Evolutionary conservation across 2,329 filamentous ascomycete genomes (phyloP).

Genomic region (Verticillium isaacii): DNA sequence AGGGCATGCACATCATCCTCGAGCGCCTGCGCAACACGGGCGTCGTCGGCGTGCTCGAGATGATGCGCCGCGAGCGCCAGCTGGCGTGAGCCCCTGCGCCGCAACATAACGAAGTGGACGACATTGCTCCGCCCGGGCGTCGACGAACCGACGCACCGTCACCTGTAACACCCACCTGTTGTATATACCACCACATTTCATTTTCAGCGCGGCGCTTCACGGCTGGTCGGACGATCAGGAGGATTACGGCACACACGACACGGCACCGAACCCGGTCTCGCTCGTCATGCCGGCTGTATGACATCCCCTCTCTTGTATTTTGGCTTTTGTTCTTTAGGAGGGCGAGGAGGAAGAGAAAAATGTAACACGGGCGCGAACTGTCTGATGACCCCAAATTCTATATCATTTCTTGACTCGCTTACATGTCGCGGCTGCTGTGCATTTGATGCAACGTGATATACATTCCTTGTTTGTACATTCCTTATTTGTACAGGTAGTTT

Average conservation of each 20-base stretch:
- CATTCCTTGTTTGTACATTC: not conserved
- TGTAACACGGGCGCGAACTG: not conserved
- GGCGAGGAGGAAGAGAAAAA: not conserved
- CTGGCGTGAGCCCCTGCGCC: conserved; percentile 4
- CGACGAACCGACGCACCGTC: not conserved
- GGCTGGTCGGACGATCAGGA: not conserved
- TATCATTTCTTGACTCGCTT: not conserved
- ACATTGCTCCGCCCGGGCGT: not conserved
- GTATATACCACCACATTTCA: conserved; percentile 13
- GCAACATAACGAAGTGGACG: not conserved
- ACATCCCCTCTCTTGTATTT: conserved; percentile 35
- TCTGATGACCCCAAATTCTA: not conserved
- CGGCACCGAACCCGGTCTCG: conserved; percentile 4
- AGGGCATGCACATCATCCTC: conserved; percentile 78
- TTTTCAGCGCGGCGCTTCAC: conserved; percentile 2
- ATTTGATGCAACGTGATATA: not conserved
- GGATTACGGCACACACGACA: conserved; percentile 2
- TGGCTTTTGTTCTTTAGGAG: not conserved
- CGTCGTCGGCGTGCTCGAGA: conserved; percentile 54
- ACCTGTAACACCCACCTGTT: conserved; percentile 1
- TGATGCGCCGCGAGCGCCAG: conserved; percentile 39
- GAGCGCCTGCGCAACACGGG: conserved; percentile 60
- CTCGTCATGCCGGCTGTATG: conserved; percentile 19
- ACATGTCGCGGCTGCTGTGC: not conserved
- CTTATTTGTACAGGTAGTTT: not conserved